Percentiles rank a stretch among this genome's conserved stretches.
Conservation (phyloP, 495 filamentous ascomycete species). For the Penicillium flavigenum region DNA sequence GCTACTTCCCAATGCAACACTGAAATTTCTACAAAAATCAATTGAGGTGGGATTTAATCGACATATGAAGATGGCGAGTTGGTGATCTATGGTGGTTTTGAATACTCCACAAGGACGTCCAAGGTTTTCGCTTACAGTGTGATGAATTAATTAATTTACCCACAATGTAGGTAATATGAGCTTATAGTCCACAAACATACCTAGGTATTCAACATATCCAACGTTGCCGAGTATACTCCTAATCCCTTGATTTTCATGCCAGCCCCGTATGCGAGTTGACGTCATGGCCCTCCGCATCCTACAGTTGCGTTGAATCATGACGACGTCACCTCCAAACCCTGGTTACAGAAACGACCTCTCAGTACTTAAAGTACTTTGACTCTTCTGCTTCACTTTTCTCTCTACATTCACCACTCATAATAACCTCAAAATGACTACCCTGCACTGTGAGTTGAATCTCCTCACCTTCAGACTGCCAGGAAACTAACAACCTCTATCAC, state of each 20-base stretch:
- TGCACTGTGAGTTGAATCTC: constrained; percentile 55
- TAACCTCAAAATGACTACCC: constrained; percentile 55
- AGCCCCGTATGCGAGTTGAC: constrained; percentile 17
- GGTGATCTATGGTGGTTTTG: background rate
- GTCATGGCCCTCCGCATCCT: constrained; percentile 26
- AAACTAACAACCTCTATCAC: constrained; percentile 5
- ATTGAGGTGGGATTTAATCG: background rate
- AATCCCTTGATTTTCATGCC: background rate
- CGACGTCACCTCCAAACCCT: constrained; percentile 37
- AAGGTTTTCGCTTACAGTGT: background rate
- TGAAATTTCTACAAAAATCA: background rate
- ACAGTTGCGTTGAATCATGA: constrained; percentile 38
- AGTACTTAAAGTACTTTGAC: background rate
- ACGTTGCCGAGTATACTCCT: background rate
- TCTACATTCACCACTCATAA: constrained; percentile 3
- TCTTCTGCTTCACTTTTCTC: background rate
- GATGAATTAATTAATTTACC: background rate
- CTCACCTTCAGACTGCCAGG: background rate
- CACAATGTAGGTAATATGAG: background rate
- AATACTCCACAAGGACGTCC: background rate
- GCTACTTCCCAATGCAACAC: background rate
- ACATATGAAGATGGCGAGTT: background rate
- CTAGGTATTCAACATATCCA: background rate
- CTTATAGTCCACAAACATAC: background rate
- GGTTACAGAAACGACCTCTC: constrained; percentile 19